Percentiles rank a stretch among this genome's conserved stretches.
Conservation (phyloP, 257 asterid species). For the Nicotiana sylvestris region DNA sequence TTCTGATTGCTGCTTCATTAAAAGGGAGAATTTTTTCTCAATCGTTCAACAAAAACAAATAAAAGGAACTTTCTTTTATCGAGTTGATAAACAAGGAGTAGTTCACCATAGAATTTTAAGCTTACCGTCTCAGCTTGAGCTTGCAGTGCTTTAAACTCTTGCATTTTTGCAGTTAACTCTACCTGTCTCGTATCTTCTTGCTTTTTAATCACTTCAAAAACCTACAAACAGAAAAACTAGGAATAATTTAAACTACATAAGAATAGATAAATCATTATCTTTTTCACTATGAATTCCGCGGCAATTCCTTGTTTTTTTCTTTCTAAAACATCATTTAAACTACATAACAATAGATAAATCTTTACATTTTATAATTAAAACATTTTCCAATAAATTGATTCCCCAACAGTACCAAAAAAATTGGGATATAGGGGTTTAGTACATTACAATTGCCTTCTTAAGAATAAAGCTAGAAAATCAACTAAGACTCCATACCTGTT, state of each 20-base stretch:
- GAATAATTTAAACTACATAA: too few relatives aligned
- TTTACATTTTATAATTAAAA: neutral
- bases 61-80: neutral
- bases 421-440: too few relatives aligned
- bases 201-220: constrained; percentile 55
- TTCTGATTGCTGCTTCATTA: neutral
- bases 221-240: constrained; percentile 26
- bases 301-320: neutral
- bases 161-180: constrained; percentile 46
- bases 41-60: neutral
- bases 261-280: too few relatives aligned
- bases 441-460: neutral
- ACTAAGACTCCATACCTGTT: constrained; percentile 41
- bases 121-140: constrained; percentile 80
- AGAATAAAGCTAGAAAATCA: neutral
- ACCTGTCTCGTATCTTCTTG: constrained; percentile 67
- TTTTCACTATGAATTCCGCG: neutral
- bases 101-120: neutral
- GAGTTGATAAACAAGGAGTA: neutral
- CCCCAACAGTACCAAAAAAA: neutral
- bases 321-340: neutral
- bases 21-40: neutral
- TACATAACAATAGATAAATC: neutral
- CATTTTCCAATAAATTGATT: neutral
- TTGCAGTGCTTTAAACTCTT: constrained; percentile 74